Evolutionary conservation across 768 basidiomycete genomes (phyloP), one percentile per base, ranked within the genome.

Genomic region (Xerocomus spinulosus): DNA sequence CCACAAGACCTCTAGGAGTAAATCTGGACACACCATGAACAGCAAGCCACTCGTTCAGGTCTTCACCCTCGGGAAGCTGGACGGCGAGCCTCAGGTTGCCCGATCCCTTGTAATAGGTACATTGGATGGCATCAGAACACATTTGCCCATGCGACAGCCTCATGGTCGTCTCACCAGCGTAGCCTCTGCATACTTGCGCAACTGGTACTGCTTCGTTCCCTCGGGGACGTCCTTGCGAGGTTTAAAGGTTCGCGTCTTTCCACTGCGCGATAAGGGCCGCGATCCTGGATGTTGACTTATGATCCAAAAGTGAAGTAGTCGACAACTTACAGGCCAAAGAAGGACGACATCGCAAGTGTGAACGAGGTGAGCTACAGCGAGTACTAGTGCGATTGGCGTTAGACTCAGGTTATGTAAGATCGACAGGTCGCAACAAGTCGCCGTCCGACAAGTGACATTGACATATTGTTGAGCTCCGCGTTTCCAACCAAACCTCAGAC

Each of bases 31-130:
- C 54, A 96, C 96, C 91, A 63, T 99, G 95, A 8, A 99, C 95
- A 12, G 96, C 96, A n/a, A 99, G 83, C 96, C 96, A 99, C 69
- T 99, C 96, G 56, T 94, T 95, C 58, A 83, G 68, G 66, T 99
- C 96, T 68, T 99, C 96, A 32, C 96, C 96, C 56, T 97, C 96
- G 0, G 96, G 96, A 17, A 98, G 76, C 53, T 87, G 83, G 18
- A 99, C 96, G 0, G 96, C 94, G 38, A 88, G 73, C 49, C 94
- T 76, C 52, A 99, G 72, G 71, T 98, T 98, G 7, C 96, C 96
- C 9, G 94, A 97, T 38, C 95, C 93, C 93, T 95, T 51, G 40
- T 8, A 9, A 12, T 9, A 26, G 41, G 23, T 13, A 37, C 4
- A 20, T 18, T 32, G 33, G 32, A 41, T 28, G 14, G 26, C 8